Conservation (phyloP, 805 yeast species). For the Starmerella floris region DNA sequence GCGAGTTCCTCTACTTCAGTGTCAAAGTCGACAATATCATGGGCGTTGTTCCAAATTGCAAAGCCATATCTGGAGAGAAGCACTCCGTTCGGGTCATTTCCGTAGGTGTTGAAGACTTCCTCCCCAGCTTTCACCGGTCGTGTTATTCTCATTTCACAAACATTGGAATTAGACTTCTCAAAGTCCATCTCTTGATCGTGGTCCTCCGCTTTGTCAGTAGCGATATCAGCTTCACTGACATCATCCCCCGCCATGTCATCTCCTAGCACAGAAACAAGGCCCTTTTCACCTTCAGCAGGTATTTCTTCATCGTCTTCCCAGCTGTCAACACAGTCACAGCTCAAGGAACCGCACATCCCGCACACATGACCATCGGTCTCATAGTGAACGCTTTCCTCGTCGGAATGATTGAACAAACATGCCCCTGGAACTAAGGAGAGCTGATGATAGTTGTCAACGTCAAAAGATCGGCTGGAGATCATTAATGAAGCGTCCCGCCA, state of each 20-base stretch:
- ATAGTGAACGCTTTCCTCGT: slow-evolving; percentile 52
- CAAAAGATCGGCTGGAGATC: slow-evolving; percentile 68
- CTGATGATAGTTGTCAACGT: slow-evolving; percentile 61
- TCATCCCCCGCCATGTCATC: no score
- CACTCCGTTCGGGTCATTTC: slow-evolving; percentile 52
- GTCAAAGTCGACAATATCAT: slow-evolving; percentile 48
- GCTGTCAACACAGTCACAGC: slow-evolving; percentile 13
- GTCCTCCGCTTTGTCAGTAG: no score
- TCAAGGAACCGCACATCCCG: slow-evolving; percentile 33
- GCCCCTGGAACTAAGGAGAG: slow-evolving; percentile 81
- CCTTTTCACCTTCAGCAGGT: slow-evolving; percentile 2
- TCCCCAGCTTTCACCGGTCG: slow-evolving; percentile 33
- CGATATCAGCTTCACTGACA: no score
- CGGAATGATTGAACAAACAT: slow-evolving; percentile 70
- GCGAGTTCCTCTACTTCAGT: slow-evolving; percentile 34
- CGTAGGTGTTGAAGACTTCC: slow-evolving; percentile 76
- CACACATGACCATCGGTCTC: slow-evolving; percentile 44
- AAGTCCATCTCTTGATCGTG: slow-evolving; percentile 20
- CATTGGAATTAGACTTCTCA: no score
- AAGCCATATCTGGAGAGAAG: slow-evolving; percentile 72
- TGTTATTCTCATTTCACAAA: slow-evolving; percentile 57
- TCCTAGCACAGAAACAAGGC: no score
- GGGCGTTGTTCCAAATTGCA: slow-evolving; percentile 38
- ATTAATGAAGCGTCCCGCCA: slow-evolving; percentile 42
- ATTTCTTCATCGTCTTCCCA: slow-evolving; percentile 12